Evolutionary conservation across 2,329 filamentous ascomycete genomes (phyloP), one percentile per base, ranked within the genome.

Genomic region (Aspergillus caelatus): DNA sequence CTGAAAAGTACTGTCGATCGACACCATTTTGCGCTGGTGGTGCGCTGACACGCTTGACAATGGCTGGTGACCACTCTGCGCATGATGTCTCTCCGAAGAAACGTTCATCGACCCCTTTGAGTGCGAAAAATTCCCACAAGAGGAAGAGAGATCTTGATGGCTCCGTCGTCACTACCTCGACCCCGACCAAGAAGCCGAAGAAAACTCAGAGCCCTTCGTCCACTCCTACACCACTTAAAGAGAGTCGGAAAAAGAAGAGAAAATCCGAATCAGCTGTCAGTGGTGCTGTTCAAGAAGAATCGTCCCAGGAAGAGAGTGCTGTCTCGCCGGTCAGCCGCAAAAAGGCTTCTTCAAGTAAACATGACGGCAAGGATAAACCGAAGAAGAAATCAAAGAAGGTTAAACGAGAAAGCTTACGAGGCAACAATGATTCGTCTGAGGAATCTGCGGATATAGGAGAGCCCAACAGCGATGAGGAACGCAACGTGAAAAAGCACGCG

Each of bases 61-160:
- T 85, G 82, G 76, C 81, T 63, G 79, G 76, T 59, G 77, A 78
- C 55, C 77, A 84, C 41, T 82, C 84, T 67, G 75, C 79, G 34
- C 78, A 81, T 58, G 82, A 83, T 68, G 80, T 80, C 48, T 81
- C 82, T 58, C 77, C 80, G 3, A 68, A 68, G 45, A 72, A 65
- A 30, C 64, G 61, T 4, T 32, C 66, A 60, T 55, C 66, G 36
- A 64, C 64, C 19, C 68, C 67, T 2, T 63, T 67, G 39, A 70
- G 65, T 55, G 67, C 65, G 21, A 68, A 70, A 36, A 72, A 72
- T 58, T 67, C 71, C 11, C 71, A 74, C 43, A 78, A 77, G 58
- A 70, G 76, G 57, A 78, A 78, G 71, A 69, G 75, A 69, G 74
- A 75, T 36, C 45, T 61, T 30, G 73, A 76, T 68, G 67, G 56